Conservation (phyloP, 2,329 filamentous ascomycete species). For the Xylaria sp. region DNA sequence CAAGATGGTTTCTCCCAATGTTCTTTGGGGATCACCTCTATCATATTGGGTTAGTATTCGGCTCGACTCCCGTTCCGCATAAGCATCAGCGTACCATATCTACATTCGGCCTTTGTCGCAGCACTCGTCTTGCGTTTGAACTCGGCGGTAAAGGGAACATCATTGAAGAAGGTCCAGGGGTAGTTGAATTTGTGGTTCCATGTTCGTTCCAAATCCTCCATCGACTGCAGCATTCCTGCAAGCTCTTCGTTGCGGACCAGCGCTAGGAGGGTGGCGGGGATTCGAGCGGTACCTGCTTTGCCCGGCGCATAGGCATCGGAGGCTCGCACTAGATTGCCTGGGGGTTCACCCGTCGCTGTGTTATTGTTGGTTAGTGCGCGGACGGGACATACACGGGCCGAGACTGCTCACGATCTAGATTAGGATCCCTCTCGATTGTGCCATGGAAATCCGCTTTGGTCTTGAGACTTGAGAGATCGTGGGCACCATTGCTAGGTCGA, state of each 20-base stretch:
- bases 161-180: slow-evolving; percentile 99
- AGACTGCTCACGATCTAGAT: slow-evolving; percentile 74
- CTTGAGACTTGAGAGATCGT: slow-evolving; percentile 42
- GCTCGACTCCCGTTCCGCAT: background rate
- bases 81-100: slow-evolving; percentile 67
- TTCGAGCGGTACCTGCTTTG: slow-evolving; percentile 76
- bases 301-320: slow-evolving; percentile 79
- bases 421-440: slow-evolving; percentile 73
- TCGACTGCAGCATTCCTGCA: slow-evolving; percentile 81
- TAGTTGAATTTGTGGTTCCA: slow-evolving; percentile 99
- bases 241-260: slow-evolving; percentile 93
- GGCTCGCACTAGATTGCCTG: slow-evolving; percentile 74
- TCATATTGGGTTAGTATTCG: slow-evolving; percentile 36
- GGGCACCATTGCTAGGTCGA: slow-evolving; percentile 50
- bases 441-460: slow-evolving; percentile 47
- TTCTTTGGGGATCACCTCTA: slow-evolving; percentile 88
- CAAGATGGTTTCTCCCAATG: slow-evolving; percentile 92
- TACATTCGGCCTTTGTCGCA: slow-evolving; percentile 85
- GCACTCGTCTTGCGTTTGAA: slow-evolving; percentile 85
- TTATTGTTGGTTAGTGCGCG: slow-evolving; percentile 9
- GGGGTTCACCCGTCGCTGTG: slow-evolving; percentile 81
- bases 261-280: slow-evolving; percentile 90
- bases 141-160: slow-evolving; percentile 88
- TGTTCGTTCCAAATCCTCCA: slow-evolving; percentile 88
- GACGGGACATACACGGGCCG: background rate